Evolutionary conservation across 768 basidiomycete species (phyloP), one percentile per base, ranked within the genome.

Genomic region (Phanerodontia chrysosporium): DNA sequence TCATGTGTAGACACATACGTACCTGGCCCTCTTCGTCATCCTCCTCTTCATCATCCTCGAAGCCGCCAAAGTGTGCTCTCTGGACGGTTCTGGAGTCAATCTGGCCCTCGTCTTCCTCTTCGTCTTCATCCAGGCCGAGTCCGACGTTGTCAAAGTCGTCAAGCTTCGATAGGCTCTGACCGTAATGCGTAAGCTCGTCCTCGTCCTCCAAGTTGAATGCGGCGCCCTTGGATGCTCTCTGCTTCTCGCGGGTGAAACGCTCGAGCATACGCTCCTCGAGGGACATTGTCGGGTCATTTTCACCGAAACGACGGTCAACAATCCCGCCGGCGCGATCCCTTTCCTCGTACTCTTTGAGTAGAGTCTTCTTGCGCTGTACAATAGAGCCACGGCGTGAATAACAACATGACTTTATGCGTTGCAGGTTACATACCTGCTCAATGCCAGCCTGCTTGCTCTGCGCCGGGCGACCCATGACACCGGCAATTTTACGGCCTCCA

Each of bases 201-300:
- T 94, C 94, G 61, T 92, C 92, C 59, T 95, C 95, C 36, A 98
- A 78, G 66, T 95, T 95, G 81, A 97, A 98, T 13, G 84, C 78
- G 9, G 76, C 78, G 44, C 87, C 85, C 73, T 87, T 91, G 32
- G 88, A 87, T 9, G 84, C 69, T 21, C 88, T 81, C 69, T 95
- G 92, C 60, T 93, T 78, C 73, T 98, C 95, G 63, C 82, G 82
- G 10, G 95, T 98, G 71, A 98, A 98, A 29, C 97, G 88, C 72
- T 96, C 95, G 36, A 98, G 80, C 88, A 98, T 98, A 61, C 94
- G 89, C 64, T 98, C 96, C 71, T 99, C 97, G 30, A 94, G 78
- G n/a, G 90, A 87, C 83, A 98, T 86, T 10, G 86, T 81, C 1
- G 95, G 87, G 62, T 98, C 87, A 69, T 92, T 87, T 81, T 99